Percentiles rank a stretch among this genome's conserved stretches.
Conservation (phyloP, 2,329 filamentous ascomycete genomes). For the Dryadomyces quercus-mongolicae region DNA sequence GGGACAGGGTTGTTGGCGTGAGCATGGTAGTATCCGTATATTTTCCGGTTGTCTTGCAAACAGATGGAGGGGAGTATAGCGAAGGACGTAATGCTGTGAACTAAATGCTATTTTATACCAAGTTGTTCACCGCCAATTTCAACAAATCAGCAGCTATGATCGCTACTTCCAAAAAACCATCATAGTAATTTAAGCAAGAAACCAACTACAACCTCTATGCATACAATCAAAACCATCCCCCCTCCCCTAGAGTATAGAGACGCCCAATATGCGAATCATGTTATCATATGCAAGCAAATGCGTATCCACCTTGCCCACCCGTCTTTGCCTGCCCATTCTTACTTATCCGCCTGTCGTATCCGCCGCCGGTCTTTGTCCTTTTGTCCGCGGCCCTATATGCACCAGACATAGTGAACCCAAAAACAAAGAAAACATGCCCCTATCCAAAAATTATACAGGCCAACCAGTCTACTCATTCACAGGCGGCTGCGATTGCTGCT, state of each 20-base stretch:
- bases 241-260: not conserved
- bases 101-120: too few relatives aligned
- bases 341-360: not conserved
- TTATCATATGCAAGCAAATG: not conserved
- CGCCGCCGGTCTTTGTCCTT: too few relatives aligned
- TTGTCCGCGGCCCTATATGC: too few relatives aligned
- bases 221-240: not conserved
- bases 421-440: too few relatives aligned
- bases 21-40: constrained; percentile 19
- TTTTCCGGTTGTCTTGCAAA: not conserved
- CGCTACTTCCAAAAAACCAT: not conserved
- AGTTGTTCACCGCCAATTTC: too few relatives aligned
- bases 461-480: not conserved
- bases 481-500: not conserved
- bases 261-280: not conserved
- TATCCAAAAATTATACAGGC: not conserved
- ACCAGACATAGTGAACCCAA: too few relatives aligned
- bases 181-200: not conserved
- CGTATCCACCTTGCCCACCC: not conserved
- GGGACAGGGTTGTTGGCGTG: constrained; percentile 18
- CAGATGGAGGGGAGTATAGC: too few relatives aligned
- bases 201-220: not conserved
- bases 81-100: too few relatives aligned
- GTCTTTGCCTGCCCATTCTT: too few relatives aligned
- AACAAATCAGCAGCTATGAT: too few relatives aligned